phyloP scores from a whole-genome alignment of 2,329 filamentous ascomycete species.

The Raffaelea albimanens region DNA sequence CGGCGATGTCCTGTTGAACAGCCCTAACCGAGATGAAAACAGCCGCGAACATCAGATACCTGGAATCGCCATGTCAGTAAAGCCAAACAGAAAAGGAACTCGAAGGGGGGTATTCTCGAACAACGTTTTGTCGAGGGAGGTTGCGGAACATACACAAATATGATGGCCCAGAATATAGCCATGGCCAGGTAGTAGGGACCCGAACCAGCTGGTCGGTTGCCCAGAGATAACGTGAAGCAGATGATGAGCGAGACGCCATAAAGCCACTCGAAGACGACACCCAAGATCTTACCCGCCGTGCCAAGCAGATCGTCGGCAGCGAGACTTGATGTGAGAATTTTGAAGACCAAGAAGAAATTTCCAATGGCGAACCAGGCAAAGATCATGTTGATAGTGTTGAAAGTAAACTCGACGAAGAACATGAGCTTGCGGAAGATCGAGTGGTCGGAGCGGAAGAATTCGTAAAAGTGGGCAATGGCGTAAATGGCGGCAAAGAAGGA shows the following conservation, averaged over 20 bases:
- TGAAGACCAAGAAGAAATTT: conserved; percentile 99
- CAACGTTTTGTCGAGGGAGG: too few relatives aligned
- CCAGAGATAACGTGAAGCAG: conserved; percentile 89
- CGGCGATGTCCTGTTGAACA: conserved; percentile 62
- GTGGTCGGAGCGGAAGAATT: conserved; percentile 91
- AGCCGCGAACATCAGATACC: conserved; percentile 88
- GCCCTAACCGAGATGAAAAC: conserved; percentile 87
- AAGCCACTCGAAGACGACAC: conserved; percentile 90
- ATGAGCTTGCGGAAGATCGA: conserved; percentile 77
- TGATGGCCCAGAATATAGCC: conserved; percentile 95
- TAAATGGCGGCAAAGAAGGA: conserved; percentile 98
- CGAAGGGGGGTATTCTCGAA: background rate
- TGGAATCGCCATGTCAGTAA: conserved; percentile 22
- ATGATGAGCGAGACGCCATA: conserved; percentile 88
- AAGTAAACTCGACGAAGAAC: conserved; percentile 87
- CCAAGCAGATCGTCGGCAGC: conserved; percentile 62
- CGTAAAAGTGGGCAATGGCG: conserved; percentile 87
- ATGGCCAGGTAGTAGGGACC: conserved; percentile 92
- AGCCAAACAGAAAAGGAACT: background rate
- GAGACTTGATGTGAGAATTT: conserved; percentile 84
- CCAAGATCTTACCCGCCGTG: conserved; percentile 66
- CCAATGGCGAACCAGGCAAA: conserved; percentile 98
- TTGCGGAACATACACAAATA: conserved; percentile 75
- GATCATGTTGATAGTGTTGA: conserved; percentile 93
- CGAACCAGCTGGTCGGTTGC: conserved; percentile 89